Conservation (phyloP, 2,329 filamentous ascomycete genomes). For the Akanthomyces lecanii region DNA sequence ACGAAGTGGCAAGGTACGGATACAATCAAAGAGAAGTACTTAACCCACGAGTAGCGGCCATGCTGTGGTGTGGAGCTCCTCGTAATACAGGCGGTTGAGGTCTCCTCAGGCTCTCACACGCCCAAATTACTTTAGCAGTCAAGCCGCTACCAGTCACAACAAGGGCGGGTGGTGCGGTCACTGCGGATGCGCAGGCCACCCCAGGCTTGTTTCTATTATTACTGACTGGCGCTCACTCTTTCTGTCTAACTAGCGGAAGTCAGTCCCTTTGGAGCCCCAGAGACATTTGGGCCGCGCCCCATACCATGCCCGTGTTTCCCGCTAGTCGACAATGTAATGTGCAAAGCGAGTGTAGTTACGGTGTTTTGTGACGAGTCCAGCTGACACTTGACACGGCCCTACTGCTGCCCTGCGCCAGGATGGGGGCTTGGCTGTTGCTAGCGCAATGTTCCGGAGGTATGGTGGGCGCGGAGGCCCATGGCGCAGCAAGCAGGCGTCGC, state of each 20-base stretch:
- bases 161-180: background rate
- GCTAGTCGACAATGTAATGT: background rate
- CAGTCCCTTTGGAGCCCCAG: background rate
- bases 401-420: background rate
- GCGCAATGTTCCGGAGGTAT: background rate
- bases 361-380: background rate
- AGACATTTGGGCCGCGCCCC: background rate
- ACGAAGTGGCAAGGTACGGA: too few relatives aligned
- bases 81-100: too few relatives aligned
- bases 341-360: background rate
- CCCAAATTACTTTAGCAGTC: background rate
- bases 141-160: too few relatives aligned
- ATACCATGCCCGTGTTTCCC: background rate
- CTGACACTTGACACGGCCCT: background rate
- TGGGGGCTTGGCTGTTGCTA: background rate
- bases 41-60: too few relatives aligned
- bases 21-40: too few relatives aligned
- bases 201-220: background rate
- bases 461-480: background rate
- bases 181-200: background rate
- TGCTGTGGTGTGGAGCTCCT: too few relatives aligned
- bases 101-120: background rate
- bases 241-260: background rate
- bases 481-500: background rate
- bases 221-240: background rate